Evolutionary conservation across 306 rosid genomes (phyloP), one percentile per base, ranked within the genome.

Genomic region (Cercis canadensis): DNA sequence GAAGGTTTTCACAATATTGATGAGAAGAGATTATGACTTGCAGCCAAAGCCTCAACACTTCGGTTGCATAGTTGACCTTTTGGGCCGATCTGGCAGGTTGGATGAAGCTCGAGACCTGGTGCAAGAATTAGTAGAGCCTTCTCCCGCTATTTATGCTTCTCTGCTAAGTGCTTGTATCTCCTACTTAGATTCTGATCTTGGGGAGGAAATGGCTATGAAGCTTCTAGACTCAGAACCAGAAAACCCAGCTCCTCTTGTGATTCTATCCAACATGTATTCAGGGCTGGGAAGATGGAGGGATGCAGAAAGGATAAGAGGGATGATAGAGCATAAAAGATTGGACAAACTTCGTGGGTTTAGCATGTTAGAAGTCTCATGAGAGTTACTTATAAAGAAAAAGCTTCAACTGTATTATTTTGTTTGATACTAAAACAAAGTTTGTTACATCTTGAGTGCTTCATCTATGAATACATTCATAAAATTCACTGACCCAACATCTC

Each of bases 201-300:
- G 88, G 46, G 83, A 86, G 82, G 92, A 85, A 73, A 84, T 76
- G 81, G 84, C 87, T 11, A 57, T 65, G 75, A 86, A 74, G 71
- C 83, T 88, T 55, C 71, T 79, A 58, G 81, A 90, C 47, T 72
- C 86, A 57, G 86, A 90, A 47, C 96, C 88, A 8, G 86, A 85
- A 62, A 79, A 82, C 59, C 87, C 90, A 17, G 70, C 84, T 75
- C 93, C 90, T 15, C 76, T 86, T 11, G 83, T 87, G 63, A 76
- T 82, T 15, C 76, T 88, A 45, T 87, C 98, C 15, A 88, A 85
- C 75, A 85, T 88, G 64, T 87, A 87, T 82, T 92, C 90, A 8
- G 85, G 59, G 41, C 68, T 82, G 56, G 96, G 89, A 61, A 88
- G 85, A 74, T 90, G 97, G 97, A 57, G 36, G 43, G 97, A 92